Evolutionary conservation across 768 basidiomycete genomes (phyloP).

Genomic region (Lactarius pseudohatsudake): DNA sequence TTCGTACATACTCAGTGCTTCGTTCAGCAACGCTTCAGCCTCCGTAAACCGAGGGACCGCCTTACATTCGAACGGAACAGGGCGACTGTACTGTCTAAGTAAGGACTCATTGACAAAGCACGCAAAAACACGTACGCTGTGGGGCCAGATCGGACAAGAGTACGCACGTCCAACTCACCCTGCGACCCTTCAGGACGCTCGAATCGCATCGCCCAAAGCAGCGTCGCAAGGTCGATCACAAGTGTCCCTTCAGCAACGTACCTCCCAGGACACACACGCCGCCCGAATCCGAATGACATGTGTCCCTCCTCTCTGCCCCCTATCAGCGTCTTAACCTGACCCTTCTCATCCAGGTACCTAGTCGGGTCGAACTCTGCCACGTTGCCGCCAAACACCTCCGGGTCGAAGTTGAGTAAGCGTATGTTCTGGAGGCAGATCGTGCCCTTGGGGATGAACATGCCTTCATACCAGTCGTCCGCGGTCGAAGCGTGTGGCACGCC

Average conservation of each 20-base stretch:
- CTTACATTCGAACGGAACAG: constrained; percentile 24
- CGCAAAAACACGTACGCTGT: constrained; percentile 16
- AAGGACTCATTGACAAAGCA: neutral
- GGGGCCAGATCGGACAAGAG: neutral
- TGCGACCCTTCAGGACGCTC: constrained; percentile 7
- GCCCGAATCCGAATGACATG: constrained; percentile 33
- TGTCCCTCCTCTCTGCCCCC: constrained; percentile 35
- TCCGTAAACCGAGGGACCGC: constrained; percentile 24
- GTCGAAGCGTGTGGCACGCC: constrained; percentile 20
- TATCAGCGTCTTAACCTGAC: neutral
- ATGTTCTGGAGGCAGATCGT: constrained; percentile 10
- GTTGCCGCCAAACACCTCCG: neutral
- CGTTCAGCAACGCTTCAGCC: neutral
- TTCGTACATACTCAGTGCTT: neutral
- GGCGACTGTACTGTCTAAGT: constrained; percentile 2
- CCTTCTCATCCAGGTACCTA: constrained; percentile 11
- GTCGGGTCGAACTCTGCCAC: neutral
- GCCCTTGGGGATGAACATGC: constrained; percentile 26
- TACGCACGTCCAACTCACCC: constrained; percentile 11
- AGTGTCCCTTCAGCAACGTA: constrained; percentile 35
- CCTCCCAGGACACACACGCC: constrained; percentile 37
- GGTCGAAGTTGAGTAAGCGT: constrained; percentile 2
- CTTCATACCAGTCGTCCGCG: constrained; percentile 21
- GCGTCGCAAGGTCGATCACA: constrained; percentile 36
- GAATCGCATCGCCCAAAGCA: constrained; percentile 33